These are phyloP conservation scores for Trapa incisa DNA, from an alignment of 345 rosid species.

Conservation along the genomic window DNA sequence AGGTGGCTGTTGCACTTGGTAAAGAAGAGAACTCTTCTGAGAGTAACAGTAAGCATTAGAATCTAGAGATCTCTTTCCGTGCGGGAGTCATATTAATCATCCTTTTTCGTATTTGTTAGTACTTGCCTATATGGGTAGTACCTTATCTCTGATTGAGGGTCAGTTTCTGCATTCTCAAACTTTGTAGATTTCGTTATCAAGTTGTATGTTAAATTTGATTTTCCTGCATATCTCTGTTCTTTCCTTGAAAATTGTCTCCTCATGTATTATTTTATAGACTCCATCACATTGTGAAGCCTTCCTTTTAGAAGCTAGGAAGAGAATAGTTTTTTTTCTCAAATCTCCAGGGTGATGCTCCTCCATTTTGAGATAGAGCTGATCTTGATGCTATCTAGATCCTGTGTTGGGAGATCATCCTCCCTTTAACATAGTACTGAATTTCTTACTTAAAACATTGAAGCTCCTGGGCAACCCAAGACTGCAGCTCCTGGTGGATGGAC, in stretches of 20 bases:
- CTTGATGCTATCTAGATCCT: no score
- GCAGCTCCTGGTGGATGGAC: no score
- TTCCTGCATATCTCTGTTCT: background rate
- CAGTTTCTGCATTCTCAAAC: background rate
- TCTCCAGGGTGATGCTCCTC: no score
- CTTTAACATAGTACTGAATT: no score
- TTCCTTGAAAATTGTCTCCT: background rate
- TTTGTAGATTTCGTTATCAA: background rate
- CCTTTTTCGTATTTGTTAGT: background rate
- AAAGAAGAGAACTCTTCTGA: conserved; percentile 65
- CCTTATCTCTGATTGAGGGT: background rate
- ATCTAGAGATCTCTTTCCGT: background rate
- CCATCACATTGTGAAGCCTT: no score
- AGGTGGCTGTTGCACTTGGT: conserved; percentile 56
- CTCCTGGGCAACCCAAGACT: no score
- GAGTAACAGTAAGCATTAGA: conserved; percentile 22
- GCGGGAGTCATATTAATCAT: conserved; percentile 19
- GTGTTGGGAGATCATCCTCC: no score
- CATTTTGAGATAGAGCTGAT: no score
- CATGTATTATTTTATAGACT: background rate
- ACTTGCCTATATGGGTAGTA: background rate
- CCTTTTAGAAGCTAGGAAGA: no score
- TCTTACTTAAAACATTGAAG: no score
- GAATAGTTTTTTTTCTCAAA: no score
- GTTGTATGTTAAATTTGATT: background rate